Percentiles rank a stretch among this genome's conserved stretches.
Evolutionary conservation across 306 rosid genomes (phyloP).

Genomic region (Cucurbita maxima): DNA sequence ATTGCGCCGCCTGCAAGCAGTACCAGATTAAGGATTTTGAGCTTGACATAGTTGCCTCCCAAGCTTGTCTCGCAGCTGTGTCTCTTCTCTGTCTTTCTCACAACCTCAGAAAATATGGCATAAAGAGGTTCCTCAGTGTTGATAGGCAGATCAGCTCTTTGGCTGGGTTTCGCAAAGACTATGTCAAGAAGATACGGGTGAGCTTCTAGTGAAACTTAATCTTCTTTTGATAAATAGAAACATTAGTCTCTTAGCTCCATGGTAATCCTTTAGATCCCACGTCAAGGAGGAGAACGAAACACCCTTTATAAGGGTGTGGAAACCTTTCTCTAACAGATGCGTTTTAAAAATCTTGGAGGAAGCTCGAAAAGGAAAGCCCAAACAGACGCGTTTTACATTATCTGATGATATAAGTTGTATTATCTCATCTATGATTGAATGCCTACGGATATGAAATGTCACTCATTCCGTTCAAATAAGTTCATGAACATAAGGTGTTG

Average conservation of each 20-base stretch:
- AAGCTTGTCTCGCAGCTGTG: conserved; percentile 24
- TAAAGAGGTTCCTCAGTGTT: conserved; percentile 30
- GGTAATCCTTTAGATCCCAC: no score
- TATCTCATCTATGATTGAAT: neutral
- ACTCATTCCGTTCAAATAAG: neutral
- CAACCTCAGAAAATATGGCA: conserved; percentile 33
- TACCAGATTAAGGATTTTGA: conserved; percentile 29
- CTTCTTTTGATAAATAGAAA: neutral
- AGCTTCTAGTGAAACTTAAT: neutral
- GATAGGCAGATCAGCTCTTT: conserved; percentile 19
- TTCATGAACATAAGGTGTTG: neutral
- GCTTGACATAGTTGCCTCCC: conserved; percentile 23
- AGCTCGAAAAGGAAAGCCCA: no score
- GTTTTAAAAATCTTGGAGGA: no score
- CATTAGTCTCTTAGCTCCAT: neutral
- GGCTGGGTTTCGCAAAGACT: conserved; percentile 25
- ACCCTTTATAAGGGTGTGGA: no score
- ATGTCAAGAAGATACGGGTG: conserved; percentile 21
- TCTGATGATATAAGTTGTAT: neutral
- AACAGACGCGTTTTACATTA: no score
- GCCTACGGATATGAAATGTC: neutral
- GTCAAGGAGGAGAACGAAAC: no score
- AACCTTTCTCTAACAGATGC: no score
- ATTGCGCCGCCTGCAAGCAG: conserved; percentile 16
- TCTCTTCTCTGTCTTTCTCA: conserved; percentile 32